A percentile compares a stretch with the other conserved stretches of the same genome.
Evolutionary conservation across 1,284 basidiomycete species (phyloP).

Genomic region (Ceratobasidium sp.): DNA sequence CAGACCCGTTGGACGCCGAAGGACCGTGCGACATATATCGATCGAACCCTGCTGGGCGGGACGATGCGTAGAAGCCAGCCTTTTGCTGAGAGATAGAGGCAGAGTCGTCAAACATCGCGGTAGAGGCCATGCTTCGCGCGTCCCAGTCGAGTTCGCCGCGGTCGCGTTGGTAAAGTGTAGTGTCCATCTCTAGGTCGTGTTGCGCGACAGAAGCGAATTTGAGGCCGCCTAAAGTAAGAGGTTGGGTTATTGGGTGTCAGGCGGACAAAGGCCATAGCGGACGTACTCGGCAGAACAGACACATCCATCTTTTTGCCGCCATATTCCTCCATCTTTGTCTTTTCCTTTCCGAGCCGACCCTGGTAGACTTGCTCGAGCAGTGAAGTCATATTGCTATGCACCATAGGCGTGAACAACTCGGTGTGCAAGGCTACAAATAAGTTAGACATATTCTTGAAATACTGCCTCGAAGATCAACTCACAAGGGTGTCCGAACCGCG

Average conservation of each 20-base stretch:
- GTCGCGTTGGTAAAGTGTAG: slow-evolving; percentile 74
- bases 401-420: slow-evolving; percentile 87
- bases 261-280: neutral
- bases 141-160: slow-evolving; percentile 85
- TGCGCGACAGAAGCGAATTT: slow-evolving; percentile 52
- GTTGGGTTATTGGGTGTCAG: neutral
- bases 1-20: slow-evolving; percentile 18
- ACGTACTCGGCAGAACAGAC: slow-evolving; percentile 67
- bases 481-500: slow-evolving; percentile 83
- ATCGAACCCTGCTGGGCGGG: slow-evolving; percentile 15
- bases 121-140: slow-evolving; percentile 70
- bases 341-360: slow-evolving; percentile 72
- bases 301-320: slow-evolving; percentile 78
- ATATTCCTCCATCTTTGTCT: slow-evolving; percentile 75
- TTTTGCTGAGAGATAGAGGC: slow-evolving; percentile 17
- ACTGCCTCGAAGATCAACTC: neutral
- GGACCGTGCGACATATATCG: slow-evolving; percentile 29
- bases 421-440: slow-evolving; percentile 66
- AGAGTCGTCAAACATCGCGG: slow-evolving; percentile 43
- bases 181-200: slow-evolving; percentile 77
- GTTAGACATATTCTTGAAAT: neutral
- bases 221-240: slow-evolving; percentile 47
- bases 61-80: neutral
- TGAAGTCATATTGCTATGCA: slow-evolving; percentile 85
- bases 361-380: slow-evolving; percentile 77